Base-by-base conservation (phyloP, 169 alveolate genomes). In the Pseudocohnilembus persalinus region DNA sequence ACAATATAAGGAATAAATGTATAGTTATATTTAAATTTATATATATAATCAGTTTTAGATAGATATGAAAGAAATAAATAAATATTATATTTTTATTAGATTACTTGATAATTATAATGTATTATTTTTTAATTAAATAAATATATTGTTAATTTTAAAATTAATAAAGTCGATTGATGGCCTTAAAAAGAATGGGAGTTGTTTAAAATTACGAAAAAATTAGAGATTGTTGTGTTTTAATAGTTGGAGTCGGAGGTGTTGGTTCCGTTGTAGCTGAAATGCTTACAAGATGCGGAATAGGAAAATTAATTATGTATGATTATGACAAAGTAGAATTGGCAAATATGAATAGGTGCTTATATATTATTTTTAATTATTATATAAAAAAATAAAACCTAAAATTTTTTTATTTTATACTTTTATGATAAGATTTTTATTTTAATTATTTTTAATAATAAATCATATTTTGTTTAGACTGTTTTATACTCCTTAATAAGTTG, bases 211-310 rank as follows among this genome's bases (percentile, higher is more conserved):
- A 97, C 91, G 95, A 93, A 84, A 82, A 89, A 26, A 93, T 98
- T 29, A 92, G 97, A 76, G 83, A 93, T 20, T 90, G 88, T 75
- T 92, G 98, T 31, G 97, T 97, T 31, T 82, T 96, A 33, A 94
- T 98, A 31, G 98, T 98, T 25, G 99, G 99, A 26, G 97, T 98
- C 0, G 99, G 99, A 27, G 99, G 99, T 33, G 97, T 98, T 25
- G 99, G 99, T 24, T 97, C 99, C 29, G 99, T 97, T 29, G 98
- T 97, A 35, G 98, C 98, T 0, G 99, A 98, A 92, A 98, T 98
- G 99, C 92, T 98, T 68, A 95, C 98, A 20, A 92, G 99, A 83
- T 97, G 99, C 87, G 99, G 99, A 28, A 86, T 98, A 29, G 99
- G 99, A 31, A 97, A 97, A 89, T 88, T 98, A n/a, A 94, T 98